These are phyloP conservation scores for Botrytis pseudocinerea DNA, from an alignment of 2,329 filamentous ascomycete genomes.

Conservation along the genomic window DNA sequence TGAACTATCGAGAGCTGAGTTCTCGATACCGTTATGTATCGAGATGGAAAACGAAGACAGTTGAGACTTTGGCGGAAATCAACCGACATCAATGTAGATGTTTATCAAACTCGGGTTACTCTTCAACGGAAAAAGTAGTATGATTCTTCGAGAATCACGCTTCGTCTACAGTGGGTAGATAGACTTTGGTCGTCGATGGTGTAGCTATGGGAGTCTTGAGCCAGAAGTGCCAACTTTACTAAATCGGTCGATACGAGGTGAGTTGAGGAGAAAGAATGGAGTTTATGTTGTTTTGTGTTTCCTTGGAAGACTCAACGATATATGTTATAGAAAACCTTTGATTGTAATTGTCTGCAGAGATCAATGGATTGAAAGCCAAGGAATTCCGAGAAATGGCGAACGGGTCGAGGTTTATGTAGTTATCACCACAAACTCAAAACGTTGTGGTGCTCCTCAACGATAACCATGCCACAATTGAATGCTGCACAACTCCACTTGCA, in stretches of 20 bases:
- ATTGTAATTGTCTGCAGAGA: neutral
- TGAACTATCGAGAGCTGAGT: constrained; percentile 56
- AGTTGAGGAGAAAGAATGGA: neutral
- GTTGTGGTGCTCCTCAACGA: neutral
- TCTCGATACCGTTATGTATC: constrained; percentile 57
- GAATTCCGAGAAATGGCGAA: neutral
- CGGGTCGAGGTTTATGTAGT: constrained; percentile 23
- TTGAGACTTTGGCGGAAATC: constrained; percentile 54
- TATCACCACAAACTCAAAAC: neutral
- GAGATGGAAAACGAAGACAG: constrained; percentile 55
- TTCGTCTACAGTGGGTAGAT: neutral
- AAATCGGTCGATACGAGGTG: neutral
- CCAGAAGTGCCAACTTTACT: neutral
- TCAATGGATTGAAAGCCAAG: neutral
- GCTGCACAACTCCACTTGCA: constrained; percentile 17
- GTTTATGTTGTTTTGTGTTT: neutral
- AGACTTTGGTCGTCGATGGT: neutral
- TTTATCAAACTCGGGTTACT: constrained; percentile 25
- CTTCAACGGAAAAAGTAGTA: neutral
- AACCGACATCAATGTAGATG: constrained; percentile 57
- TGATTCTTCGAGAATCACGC: constrained; percentile 6
- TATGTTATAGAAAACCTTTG: neutral
- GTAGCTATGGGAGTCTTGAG: neutral
- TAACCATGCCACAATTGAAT: neutral
- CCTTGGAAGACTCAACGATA: neutral